These are phyloP conservation scores for Septoria linicola DNA, from an alignment of 2,329 filamentous ascomycete species.

Conservation along the genomic window DNA sequence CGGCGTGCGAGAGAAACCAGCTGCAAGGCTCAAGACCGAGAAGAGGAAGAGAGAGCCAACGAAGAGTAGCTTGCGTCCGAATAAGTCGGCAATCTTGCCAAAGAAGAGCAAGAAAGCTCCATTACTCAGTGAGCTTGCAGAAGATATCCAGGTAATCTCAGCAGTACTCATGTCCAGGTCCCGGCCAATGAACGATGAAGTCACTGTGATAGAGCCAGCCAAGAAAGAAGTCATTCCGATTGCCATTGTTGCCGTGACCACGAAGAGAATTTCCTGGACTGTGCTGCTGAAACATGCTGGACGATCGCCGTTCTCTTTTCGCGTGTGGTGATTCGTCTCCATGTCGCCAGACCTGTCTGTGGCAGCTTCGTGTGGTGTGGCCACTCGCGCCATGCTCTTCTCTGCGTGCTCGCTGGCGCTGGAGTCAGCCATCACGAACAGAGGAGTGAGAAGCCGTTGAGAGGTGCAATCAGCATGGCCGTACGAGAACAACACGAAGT, in stretches of 20 bases:
- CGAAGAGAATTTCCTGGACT: slow-evolving; percentile 63
- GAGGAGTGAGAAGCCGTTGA: no score
- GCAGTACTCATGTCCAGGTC: slow-evolving; percentile 64
- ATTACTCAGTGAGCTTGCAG: slow-evolving; percentile 61
- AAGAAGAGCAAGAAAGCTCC: slow-evolving; percentile 67
- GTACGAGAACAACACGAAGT: no score
- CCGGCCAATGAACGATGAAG: slow-evolving; percentile 57
- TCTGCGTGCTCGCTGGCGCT: no score
- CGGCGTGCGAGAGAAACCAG: slow-evolving; percentile 60
- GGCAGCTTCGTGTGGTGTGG: neutral
- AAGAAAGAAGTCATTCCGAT: slow-evolving; percentile 63
- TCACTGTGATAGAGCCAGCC: slow-evolving; percentile 59
- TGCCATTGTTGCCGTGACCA: slow-evolving; percentile 65
- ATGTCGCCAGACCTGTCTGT: slow-evolving; percentile 11
- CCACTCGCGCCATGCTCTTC: neutral
- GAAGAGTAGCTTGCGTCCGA: slow-evolving; percentile 63
- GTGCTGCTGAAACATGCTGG: slow-evolving; percentile 63
- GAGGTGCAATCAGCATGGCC: no score
- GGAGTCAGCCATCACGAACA: no score
- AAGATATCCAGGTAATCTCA: slow-evolving; percentile 67
- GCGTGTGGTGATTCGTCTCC: slow-evolving; percentile 16
- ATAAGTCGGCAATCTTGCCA: slow-evolving; percentile 64
- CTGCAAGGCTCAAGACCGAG: slow-evolving; percentile 55
- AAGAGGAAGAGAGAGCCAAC: slow-evolving; percentile 61
- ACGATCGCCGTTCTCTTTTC: slow-evolving; percentile 35